phyloP scores from a whole-genome alignment of 2,329 filamentous ascomycete genomes.

The Penicillium sp. region DNA sequence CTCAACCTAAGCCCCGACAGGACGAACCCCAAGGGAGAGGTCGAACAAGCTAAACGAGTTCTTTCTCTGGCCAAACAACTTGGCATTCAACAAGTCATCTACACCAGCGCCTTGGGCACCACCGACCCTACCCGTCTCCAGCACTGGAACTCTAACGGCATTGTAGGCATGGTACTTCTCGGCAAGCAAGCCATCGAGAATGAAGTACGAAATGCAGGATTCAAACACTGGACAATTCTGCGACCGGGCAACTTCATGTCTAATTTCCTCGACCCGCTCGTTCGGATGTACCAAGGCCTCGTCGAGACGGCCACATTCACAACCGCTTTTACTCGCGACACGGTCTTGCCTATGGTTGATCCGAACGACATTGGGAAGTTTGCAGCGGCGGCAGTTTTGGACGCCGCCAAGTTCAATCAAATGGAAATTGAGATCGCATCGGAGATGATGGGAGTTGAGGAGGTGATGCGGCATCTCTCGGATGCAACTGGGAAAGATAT shows the following conservation, averaged over 20 bases:
- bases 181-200: slow-evolving; percentile 48
- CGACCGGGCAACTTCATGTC: slow-evolving; percentile 54
- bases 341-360: slow-evolving; percentile 46
- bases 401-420: slow-evolving; percentile 43
- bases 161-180: slow-evolving; percentile 32
- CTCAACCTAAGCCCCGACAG: slow-evolving; percentile 24
- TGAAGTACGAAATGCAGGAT: slow-evolving; percentile 36
- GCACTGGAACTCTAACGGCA: slow-evolving; percentile 26
- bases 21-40: slow-evolving; percentile 14
- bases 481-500: slow-evolving; percentile 36
- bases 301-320: slow-evolving; percentile 39
- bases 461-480: slow-evolving; percentile 40
- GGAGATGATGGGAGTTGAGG: slow-evolving; percentile 39
- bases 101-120: slow-evolving; percentile 29
- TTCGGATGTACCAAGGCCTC: slow-evolving; percentile 43
- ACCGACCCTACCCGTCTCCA: slow-evolving; percentile 29
- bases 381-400: slow-evolving; percentile 44
- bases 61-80: slow-evolving; percentile 26
- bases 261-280: slow-evolving; percentile 49
- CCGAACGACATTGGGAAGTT: slow-evolving; percentile 50
- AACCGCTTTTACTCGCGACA: slow-evolving; percentile 37
- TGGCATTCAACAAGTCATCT: slow-evolving; percentile 35
- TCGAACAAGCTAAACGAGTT: slow-evolving; percentile 28
- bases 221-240: slow-evolving; percentile 50
- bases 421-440: slow-evolving; percentile 44